Evolutionary conservation across 371 early-diverging fungal genomes (phyloP).

Genomic region (Nematocida sp.): DNA sequence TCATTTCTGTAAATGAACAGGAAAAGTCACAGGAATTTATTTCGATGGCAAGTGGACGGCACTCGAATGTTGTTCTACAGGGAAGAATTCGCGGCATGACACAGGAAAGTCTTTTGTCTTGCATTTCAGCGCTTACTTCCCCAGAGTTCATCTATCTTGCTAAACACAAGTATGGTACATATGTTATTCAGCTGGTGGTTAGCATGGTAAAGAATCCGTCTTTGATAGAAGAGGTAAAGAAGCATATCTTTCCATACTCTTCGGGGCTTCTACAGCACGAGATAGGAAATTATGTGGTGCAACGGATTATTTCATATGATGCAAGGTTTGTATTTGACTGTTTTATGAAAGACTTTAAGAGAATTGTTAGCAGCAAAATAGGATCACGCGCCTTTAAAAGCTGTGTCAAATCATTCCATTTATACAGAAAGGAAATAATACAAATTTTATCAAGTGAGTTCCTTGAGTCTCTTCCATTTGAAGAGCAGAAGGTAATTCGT

Average conservation of each 20-base stretch:
- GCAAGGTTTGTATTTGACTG: slow-evolving; percentile 56
- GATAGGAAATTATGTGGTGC: slow-evolving; percentile 70
- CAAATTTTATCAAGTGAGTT: not conserved
- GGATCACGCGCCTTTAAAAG: slow-evolving; percentile 67
- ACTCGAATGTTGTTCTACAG: slow-evolving; percentile 69
- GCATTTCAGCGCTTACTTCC: slow-evolving; percentile 58
- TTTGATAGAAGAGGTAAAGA: slow-evolving; percentile 31
- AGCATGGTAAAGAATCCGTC: slow-evolving; percentile 9
- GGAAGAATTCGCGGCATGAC: slow-evolving; percentile 55
- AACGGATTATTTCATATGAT: slow-evolving; percentile 66
- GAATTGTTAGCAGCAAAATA: slow-evolving; percentile 58
- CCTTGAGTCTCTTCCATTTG: not conserved
- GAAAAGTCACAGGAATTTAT: slow-evolving; percentile 19
- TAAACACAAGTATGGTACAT: slow-evolving; percentile 71
- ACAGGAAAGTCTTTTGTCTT: slow-evolving; percentile 54
- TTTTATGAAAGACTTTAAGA: slow-evolving; percentile 58
- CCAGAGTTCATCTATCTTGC: slow-evolving; percentile 53
- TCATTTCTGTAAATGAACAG: not conserved
- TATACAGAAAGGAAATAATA: slow-evolving; percentile 49
- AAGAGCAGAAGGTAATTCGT: slow-evolving; percentile 48
- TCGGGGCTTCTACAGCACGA: slow-evolving; percentile 65
- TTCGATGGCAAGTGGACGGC: slow-evolving; percentile 63
- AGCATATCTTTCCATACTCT: slow-evolving; percentile 59
- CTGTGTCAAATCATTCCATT: slow-evolving; percentile 61
- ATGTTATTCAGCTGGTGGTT: slow-evolving; percentile 68